Percentiles rank a stretch among this genome's conserved stretches.
Conservation (phyloP, 2,329 filamentous ascomycete genomes). For the Cladosporium velox region DNA sequence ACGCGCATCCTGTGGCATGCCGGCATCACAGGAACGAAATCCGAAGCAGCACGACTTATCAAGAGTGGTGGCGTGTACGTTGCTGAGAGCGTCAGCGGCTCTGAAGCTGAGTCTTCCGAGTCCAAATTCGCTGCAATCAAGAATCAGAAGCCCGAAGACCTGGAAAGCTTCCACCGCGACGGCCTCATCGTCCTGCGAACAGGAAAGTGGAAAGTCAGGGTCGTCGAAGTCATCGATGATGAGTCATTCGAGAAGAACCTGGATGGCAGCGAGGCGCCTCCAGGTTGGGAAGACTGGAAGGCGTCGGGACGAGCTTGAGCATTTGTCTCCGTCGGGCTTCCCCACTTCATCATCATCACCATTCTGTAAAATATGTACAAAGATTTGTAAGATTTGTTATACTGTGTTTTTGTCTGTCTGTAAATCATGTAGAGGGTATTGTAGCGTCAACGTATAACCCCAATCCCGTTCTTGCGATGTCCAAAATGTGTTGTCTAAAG, state of each 20-base stretch:
- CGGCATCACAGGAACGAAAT: slow-evolving; percentile 35
- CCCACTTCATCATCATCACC: not conserved
- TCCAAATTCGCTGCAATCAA: slow-evolving; percentile 65
- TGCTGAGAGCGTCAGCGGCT: slow-evolving; percentile 20
- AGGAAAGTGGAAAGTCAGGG: slow-evolving; percentile 63
- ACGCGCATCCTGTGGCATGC: slow-evolving; percentile 37
- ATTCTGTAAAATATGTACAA: not conserved
- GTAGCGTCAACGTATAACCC: not conserved
- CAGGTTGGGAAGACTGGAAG: slow-evolving; percentile 13
- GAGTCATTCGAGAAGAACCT: not conserved
- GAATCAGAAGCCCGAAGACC: slow-evolving; percentile 60
- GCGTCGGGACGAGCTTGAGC: not conserved
- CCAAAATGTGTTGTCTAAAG: not conserved
- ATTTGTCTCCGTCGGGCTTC: not conserved
- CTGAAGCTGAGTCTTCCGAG: slow-evolving; percentile 28
- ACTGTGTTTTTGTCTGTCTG: not conserved
- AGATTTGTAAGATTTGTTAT: not conserved
- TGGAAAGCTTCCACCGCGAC: slow-evolving; percentile 61
- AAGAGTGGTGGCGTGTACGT: slow-evolving; percentile 39
- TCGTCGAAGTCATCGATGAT: slow-evolving; percentile 54
- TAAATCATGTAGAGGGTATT: not conserved
- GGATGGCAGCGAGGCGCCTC: not conserved
- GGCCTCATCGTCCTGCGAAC: slow-evolving; percentile 56
- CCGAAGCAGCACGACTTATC: slow-evolving; percentile 35
- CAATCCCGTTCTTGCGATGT: not conserved